These are phyloP conservation scores for Purpureocillium takamizusanense DNA, from an alignment of 2,329 filamentous ascomycete species.

Conservation along the genomic window DNA sequence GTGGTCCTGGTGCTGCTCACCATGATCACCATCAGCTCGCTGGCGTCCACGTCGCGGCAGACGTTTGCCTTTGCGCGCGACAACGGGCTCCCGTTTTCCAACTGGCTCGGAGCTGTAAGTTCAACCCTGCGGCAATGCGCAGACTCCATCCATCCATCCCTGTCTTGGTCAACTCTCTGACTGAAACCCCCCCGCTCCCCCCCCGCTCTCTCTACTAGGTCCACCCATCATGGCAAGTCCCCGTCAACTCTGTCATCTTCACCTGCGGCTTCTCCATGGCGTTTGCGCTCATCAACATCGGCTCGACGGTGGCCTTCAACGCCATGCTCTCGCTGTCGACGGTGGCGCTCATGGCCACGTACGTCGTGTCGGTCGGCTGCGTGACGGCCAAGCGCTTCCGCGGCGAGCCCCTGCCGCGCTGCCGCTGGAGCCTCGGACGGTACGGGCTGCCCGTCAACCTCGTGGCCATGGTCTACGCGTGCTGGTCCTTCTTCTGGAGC, in stretches of 20 bases:
- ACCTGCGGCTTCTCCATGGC: conserved; percentile 17
- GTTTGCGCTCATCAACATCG: conserved; percentile 23
- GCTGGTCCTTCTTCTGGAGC: conserved; percentile 11
- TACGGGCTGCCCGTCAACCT: conserved; percentile 29
- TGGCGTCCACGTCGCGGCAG: conserved; percentile 19
- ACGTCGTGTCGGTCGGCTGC: conserved; percentile 22
- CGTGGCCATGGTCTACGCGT: conserved; percentile 11
- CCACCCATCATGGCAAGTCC: conserved; percentile 15
- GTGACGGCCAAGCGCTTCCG: conserved; percentile 23
- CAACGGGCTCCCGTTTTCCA: conserved; percentile 16
- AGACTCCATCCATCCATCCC: too few relatives aligned
- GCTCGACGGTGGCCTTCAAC: conserved; percentile 23
- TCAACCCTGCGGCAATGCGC: too few relatives aligned
- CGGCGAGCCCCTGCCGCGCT: conserved; percentile 20
- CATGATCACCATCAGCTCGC: conserved; percentile 16
- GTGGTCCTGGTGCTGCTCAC: conserved; percentile 16
- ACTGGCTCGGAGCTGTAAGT: conserved; percentile 8
- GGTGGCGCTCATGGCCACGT: conserved; percentile 21
- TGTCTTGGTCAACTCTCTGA: too few relatives aligned
- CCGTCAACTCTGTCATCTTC: conserved; percentile 21
- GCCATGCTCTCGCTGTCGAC: conserved; percentile 22
- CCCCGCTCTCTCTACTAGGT: conserved; percentile 3
- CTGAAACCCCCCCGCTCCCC: too few relatives aligned
- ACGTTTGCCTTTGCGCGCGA: conserved; percentile 24
- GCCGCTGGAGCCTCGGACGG: conserved; percentile 26